phyloP scores from a whole-genome alignment of 2,329 filamentous ascomycete genomes.

The Anthostomella pinea region DNA sequence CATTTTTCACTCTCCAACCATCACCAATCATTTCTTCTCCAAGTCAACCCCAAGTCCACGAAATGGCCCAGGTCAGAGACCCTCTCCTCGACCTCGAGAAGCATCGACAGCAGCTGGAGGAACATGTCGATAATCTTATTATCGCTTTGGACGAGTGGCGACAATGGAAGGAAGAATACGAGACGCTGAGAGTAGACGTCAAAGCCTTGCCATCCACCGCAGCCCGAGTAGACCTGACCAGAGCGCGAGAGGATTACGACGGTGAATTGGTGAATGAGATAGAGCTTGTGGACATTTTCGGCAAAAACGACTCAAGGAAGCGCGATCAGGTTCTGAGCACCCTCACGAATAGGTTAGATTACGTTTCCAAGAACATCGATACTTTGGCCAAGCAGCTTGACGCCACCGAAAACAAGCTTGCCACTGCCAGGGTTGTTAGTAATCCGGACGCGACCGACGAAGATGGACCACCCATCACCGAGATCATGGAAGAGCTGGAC shows the following conservation, averaged over 20 bases:
- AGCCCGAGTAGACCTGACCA: constrained; percentile 52
- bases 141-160: constrained; percentile 84
- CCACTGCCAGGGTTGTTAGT: constrained; percentile 57
- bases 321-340: constrained; percentile 64
- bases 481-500: constrained; percentile 90
- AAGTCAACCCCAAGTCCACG: neutral
- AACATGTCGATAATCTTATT: constrained; percentile 69
- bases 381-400: constrained; percentile 59
- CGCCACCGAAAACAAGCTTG: constrained; percentile 65
- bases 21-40: no score
- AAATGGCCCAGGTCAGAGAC: constrained; percentile 35
- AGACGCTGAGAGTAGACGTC: constrained; percentile 82
- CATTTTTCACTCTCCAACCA: no score
- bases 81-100: constrained; percentile 68
- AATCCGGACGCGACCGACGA: constrained; percentile 63
- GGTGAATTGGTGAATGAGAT: constrained; percentile 62
- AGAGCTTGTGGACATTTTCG: constrained; percentile 52
- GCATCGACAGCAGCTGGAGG: constrained; percentile 72
- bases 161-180: constrained; percentile 88
- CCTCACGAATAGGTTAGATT: constrained; percentile 77
- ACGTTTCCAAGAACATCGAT: constrained; percentile 77
- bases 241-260: constrained; percentile 57
- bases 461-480: constrained; percentile 74
- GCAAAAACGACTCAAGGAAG: constrained; percentile 44
- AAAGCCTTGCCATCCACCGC: constrained; percentile 49